phyloP scores from a whole-genome alignment of 1,139 yeast genomes.

The Yamadazyma pseudoaaseri region DNA sequence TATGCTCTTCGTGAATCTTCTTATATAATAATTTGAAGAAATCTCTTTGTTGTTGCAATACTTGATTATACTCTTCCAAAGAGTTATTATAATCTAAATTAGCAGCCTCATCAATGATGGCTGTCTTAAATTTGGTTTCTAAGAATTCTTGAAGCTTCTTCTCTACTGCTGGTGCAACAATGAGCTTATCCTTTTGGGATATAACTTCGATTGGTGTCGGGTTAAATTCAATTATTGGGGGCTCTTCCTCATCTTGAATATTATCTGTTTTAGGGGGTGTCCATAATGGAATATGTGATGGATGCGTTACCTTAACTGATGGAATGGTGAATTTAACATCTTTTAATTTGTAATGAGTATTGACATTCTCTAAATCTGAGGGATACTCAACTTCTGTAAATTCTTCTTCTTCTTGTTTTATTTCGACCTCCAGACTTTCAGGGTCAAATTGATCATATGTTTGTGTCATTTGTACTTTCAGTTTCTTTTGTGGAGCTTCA shows the following conservation, averaged over 20 bases:
- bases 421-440: constrained; percentile 1
- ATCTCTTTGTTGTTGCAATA: constrained; percentile 31
- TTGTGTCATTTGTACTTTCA: background rate
- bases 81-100: constrained; percentile 32
- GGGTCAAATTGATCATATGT: background rate
- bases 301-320: constrained; percentile 69
- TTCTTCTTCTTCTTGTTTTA: constrained; percentile 12
- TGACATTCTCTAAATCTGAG: constrained; percentile 11
- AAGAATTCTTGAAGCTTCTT: constrained; percentile 54
- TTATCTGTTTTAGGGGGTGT: constrained; percentile 40
- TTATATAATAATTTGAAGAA: constrained; percentile 28
- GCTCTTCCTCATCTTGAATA: constrained; percentile 44
- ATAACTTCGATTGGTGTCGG: constrained; percentile 29
- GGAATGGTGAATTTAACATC: constrained; percentile 52
- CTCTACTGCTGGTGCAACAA: constrained; percentile 30
- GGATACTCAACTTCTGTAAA: constrained; percentile 14
- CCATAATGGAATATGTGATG: constrained; percentile 72
- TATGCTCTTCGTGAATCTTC: constrained; percentile 34
- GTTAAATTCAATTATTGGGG: constrained; percentile 25
- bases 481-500: background rate
- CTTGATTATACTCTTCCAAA: constrained; percentile 32
- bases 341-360: constrained; percentile 33
- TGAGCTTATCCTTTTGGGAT: constrained; percentile 14
- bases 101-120: constrained; percentile 41
- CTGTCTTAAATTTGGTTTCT: constrained; percentile 42